Evolutionary conservation across 2,329 filamentous ascomycete species (phyloP).

Genomic region (Xylaria sp.): DNA sequence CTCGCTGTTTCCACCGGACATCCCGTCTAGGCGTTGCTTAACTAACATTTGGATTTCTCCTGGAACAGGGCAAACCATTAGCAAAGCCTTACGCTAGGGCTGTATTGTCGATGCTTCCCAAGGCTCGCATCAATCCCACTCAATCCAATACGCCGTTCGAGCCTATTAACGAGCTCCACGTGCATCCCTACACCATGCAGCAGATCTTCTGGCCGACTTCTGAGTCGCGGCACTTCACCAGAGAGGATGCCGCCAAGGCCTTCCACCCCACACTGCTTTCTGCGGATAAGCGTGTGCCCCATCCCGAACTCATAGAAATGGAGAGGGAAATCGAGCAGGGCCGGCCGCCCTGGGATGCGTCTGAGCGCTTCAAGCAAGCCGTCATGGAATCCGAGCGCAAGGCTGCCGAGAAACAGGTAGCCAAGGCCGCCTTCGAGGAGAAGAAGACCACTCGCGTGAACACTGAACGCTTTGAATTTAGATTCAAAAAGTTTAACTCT

Average conservation of each 20-base stretch:
- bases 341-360: constrained; percentile 52
- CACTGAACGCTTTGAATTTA: constrained; percentile 69
- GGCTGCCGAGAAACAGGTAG: constrained; percentile 54
- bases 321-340: constrained; percentile 60
- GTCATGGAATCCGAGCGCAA: constrained; percentile 56
- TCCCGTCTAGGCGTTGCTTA: constrained; percentile 38
- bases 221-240: constrained; percentile 71
- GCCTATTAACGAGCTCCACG: constrained; percentile 72
- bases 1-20: constrained; percentile 34
- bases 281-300: constrained; percentile 69
- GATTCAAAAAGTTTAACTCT: constrained; percentile 69
- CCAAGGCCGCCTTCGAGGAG: constrained; percentile 49
- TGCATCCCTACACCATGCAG: constrained; percentile 70
- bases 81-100: constrained; percentile 81
- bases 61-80: constrained; percentile 75
- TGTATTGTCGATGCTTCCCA: constrained; percentile 82
- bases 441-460: constrained; percentile 58
- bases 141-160: constrained; percentile 64
- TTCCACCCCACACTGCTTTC: constrained; percentile 71
- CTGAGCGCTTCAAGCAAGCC: constrained; percentile 54
- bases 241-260: constrained; percentile 72
- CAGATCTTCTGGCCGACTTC: constrained; percentile 74
- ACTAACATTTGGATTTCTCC: constrained; percentile 21
- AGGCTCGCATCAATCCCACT: constrained; percentile 66
- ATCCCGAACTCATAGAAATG: constrained; percentile 69